Conservation (phyloP, 2,329 filamentous ascomycete species). For the Sphaceloma murrayae region DNA sequence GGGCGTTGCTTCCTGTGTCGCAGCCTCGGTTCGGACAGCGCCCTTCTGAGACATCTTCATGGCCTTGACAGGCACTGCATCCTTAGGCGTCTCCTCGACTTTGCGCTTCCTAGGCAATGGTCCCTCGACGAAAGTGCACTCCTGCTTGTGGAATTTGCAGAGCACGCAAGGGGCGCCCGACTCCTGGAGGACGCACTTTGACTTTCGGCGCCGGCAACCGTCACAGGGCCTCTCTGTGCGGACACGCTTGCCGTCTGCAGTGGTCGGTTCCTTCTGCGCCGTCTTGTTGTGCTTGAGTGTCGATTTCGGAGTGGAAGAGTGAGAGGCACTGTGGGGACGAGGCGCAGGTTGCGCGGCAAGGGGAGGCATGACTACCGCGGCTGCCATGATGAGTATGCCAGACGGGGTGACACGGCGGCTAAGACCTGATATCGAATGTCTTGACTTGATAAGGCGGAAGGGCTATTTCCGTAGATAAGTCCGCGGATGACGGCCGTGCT, state of each 20-base stretch:
- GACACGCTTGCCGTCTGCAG: slow-evolving; percentile 13
- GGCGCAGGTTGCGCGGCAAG: slow-evolving; percentile 37
- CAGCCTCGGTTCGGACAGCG: slow-evolving; percentile 1
- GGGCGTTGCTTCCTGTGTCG: too few species aligned
- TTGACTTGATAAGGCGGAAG: slow-evolving; percentile 12
- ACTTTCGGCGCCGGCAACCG: slow-evolving; percentile 63
- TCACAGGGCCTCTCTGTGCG: slow-evolving; percentile 46
- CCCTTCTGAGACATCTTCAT: slow-evolving; percentile 8
- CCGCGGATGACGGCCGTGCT: slow-evolving; percentile 16
- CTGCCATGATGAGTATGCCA: slow-evolving; percentile 33
- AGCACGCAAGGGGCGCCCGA: slow-evolving; percentile 57
- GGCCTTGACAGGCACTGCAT: slow-evolving; percentile 22
- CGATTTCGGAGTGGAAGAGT: slow-evolving; percentile 24
- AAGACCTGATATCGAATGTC: slow-evolving; percentile 14
- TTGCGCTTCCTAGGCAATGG: slow-evolving; percentile 74
- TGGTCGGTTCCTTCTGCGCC: slow-evolving; percentile 4
- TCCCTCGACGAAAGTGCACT: slow-evolving; percentile 69
- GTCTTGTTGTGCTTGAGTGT: slow-evolving; percentile 11
- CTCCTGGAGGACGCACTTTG: slow-evolving; percentile 69
- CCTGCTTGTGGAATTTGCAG: slow-evolving; percentile 67
- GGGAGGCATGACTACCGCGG: slow-evolving; percentile 40
- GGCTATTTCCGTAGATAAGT: slow-evolving; percentile 18
- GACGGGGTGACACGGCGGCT: slow-evolving; percentile 14
- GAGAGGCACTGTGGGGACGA: slow-evolving; percentile 16
- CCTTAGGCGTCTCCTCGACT: slow-evolving; percentile 42